Conservation (phyloP, 306 rosid species). For the Aeschynomene evenia region DNA sequence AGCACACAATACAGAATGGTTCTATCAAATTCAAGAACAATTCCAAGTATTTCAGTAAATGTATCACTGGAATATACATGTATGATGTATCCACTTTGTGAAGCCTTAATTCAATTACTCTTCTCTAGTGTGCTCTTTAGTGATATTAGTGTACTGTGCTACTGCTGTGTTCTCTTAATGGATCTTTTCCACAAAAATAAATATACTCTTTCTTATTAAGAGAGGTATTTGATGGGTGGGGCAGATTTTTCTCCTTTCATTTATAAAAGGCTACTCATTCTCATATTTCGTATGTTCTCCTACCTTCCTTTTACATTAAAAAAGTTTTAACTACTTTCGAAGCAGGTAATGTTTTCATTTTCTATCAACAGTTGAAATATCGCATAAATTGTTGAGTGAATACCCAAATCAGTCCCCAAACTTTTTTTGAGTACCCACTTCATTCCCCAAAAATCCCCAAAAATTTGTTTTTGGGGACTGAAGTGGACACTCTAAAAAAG, state of each 20-base stretch:
- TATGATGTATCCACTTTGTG: neutral
- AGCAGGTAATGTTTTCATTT: neutral
- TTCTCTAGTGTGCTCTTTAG: neutral
- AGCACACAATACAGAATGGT: neutral
- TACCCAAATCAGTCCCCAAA: too few relatives aligned
- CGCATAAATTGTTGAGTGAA: neutral
- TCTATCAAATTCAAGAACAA: constrained; percentile 6
- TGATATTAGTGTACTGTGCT: neutral
- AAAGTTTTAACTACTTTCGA: neutral
- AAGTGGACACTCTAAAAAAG: too few relatives aligned
- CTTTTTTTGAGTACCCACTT: too few relatives aligned
- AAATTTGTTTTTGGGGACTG: too few relatives aligned
- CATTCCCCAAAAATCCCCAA: too few relatives aligned
- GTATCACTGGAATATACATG: neutral
- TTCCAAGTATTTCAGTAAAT: neutral
- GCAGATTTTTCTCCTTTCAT: neutral
- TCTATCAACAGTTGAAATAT: constrained; percentile 1
- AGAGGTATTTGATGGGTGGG: neutral
- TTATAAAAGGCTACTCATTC: neutral
- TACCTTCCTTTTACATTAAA: neutral
- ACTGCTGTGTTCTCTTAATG: neutral
- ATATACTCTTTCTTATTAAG: neutral
- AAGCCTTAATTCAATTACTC: neutral
- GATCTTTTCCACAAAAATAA: neutral
- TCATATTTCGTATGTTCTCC: neutral